Percentiles rank a stretch among this genome's conserved stretches.
Conservation (phyloP, 306 rosid species). For the Lotus japonicus region DNA sequence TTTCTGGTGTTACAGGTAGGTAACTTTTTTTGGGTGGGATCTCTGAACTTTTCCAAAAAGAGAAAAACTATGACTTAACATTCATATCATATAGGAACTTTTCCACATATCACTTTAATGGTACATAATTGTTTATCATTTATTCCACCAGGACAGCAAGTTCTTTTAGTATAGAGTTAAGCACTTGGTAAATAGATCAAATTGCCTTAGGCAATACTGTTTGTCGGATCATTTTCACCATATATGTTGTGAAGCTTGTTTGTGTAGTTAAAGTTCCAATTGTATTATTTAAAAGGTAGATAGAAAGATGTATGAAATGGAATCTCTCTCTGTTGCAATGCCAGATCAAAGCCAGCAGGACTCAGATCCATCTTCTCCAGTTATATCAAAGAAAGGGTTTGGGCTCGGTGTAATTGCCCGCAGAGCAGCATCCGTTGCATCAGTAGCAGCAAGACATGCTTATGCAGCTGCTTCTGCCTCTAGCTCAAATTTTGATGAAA, state of each 20-base stretch:
- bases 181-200: conserved; percentile 1
- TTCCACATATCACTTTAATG: neutral
- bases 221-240: neutral
- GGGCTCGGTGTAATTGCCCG: conserved; percentile 80
- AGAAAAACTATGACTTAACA: no score
- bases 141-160: conserved; percentile 13
- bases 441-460: conserved; percentile 84
- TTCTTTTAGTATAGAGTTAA: neutral
- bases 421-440: conserved; percentile 82
- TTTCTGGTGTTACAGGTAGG: conserved; percentile 87
- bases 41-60: conserved; percentile 18
- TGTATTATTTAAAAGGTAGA: conserved; percentile 17
- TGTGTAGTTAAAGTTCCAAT: conserved; percentile 13
- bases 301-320: conserved; percentile 24
- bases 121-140: neutral
- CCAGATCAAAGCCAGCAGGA: conserved; percentile 93
- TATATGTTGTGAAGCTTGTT: conserved; percentile 19
- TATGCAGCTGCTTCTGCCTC: conserved; percentile 83
- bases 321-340: conserved; percentile 27
- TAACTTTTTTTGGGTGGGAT: neutral
- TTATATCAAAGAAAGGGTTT: conserved; percentile 65
- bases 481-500: conserved; percentile 52
- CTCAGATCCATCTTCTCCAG: conserved; percentile 72
- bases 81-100: neutral
- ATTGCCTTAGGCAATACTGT: neutral